These are phyloP conservation scores for Quercus gilva DNA, from an alignment of 306 rosid species.

Conservation along the genomic window DNA sequence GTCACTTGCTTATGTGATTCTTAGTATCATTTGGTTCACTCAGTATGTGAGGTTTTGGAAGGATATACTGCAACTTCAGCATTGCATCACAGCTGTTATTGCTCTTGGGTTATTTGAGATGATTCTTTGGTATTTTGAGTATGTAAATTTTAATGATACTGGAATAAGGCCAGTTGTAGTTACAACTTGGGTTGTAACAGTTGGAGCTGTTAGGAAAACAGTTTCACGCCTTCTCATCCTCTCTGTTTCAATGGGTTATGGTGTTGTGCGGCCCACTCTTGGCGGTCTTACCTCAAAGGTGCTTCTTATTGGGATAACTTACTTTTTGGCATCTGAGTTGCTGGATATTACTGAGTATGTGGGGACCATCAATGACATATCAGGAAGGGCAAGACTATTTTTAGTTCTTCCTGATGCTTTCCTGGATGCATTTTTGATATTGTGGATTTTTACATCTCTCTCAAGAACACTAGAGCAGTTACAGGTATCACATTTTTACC, in stretches of 20 bases:
- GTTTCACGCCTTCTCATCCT: slow-evolving; percentile 79
- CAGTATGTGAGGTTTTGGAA: slow-evolving; percentile 90
- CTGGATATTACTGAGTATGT: slow-evolving; percentile 85
- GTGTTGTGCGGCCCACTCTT: slow-evolving; percentile 95
- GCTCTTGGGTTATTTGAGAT: slow-evolving; percentile 89
- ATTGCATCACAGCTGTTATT: slow-evolving; percentile 77
- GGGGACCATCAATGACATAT: slow-evolving; percentile 86
- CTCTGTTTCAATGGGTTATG: slow-evolving; percentile 93
- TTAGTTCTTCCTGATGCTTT: slow-evolving; percentile 93
- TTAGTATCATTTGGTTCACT: slow-evolving; percentile 73
- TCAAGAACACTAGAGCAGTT: slow-evolving; percentile 87
- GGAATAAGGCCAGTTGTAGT: slow-evolving; percentile 76
- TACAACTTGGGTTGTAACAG: slow-evolving; percentile 88
- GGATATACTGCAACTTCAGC: slow-evolving; percentile 92
- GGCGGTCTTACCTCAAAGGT: slow-evolving; percentile 98
- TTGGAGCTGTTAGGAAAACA: slow-evolving; percentile 80
- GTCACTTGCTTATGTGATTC: slow-evolving; percentile 63
- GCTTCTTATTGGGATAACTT: slow-evolving; percentile 79
- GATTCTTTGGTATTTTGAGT: slow-evolving; percentile 91
- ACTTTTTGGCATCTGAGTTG: slow-evolving; percentile 81
- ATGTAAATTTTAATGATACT: slow-evolving; percentile 69
- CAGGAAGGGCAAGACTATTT: slow-evolving; percentile 88
- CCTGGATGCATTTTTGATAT: slow-evolving; percentile 90
- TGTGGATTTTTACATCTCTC: slow-evolving; percentile 95
- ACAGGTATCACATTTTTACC: slow-evolving; percentile 56